A percentile compares a stretch with the other conserved stretches of the same genome.
Conservation (phyloP, 192 early-diverging fungal genomes). For the Backusella macrospora region DNA sequence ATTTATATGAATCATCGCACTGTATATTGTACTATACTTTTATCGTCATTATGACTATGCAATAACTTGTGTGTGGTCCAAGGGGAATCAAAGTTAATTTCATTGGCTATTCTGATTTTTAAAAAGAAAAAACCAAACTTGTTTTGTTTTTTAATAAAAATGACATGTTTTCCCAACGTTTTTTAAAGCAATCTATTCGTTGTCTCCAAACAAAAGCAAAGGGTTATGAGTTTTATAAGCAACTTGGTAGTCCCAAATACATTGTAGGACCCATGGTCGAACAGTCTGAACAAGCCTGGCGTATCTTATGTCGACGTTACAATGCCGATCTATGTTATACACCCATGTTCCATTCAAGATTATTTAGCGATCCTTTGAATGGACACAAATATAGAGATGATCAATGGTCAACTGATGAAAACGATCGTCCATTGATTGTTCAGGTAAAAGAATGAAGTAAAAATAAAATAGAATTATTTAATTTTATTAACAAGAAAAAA, state of each 20-base stretch:
- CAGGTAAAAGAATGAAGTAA: slow-evolving; percentile 56
- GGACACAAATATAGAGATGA: slow-evolving; percentile 71
- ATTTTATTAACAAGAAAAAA: neutral
- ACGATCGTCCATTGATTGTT: slow-evolving; percentile 84
- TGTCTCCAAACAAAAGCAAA: slow-evolving; percentile 51
- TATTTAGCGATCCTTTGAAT: slow-evolving; percentile 71
- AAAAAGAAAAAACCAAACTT: neutral
- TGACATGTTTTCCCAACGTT: neutral
- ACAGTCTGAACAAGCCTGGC: slow-evolving; percentile 95
- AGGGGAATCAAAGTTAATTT: too few relatives aligned
- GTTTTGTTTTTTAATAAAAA: neutral
- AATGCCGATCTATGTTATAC: slow-evolving; percentile 91
- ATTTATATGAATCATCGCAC: too few relatives aligned
- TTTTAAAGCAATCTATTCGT: neutral
- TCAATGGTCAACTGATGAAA: slow-evolving; percentile 65
- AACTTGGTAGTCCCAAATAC: slow-evolving; percentile 71
- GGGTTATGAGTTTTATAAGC: slow-evolving; percentile 82
- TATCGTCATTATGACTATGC: too few relatives aligned
- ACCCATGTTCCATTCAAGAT: slow-evolving; percentile 95
- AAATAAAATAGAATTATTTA: neutral
- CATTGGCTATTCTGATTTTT: too few relatives aligned
- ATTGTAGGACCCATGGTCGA: slow-evolving; percentile 98
- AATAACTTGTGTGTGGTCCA: too few relatives aligned
- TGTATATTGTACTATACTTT: too few relatives aligned
- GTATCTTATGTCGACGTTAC: slow-evolving; percentile 87